Percentiles rank a stretch among this genome's conserved stretches.
Conservation (phyloP, 345 rosid species). For the Erodium maritimum region DNA sequence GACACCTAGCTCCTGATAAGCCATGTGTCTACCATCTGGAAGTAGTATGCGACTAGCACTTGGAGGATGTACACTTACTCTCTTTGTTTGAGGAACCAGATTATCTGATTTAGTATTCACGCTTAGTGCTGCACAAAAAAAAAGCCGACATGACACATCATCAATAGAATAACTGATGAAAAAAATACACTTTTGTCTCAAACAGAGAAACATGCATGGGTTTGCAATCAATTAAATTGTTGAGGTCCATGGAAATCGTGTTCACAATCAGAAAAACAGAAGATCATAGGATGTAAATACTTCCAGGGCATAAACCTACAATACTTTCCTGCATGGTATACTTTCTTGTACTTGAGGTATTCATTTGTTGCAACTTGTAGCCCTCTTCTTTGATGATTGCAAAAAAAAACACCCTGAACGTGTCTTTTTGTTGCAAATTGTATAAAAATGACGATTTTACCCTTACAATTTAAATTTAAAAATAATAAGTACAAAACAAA, state of each 20-base stretch:
- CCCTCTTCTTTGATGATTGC: too few relatives aligned
- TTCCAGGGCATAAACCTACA: neutral
- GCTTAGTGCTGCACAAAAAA: constrained; percentile 45
- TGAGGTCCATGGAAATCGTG: neutral
- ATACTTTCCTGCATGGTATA: neutral
- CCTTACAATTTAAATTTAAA: too few relatives aligned
- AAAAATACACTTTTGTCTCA: neutral
- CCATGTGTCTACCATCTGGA: constrained; percentile 79
- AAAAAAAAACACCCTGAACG: too few relatives aligned
- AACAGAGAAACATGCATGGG: neutral
- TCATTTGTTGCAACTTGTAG: too few relatives aligned
- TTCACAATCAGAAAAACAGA: too few relatives aligned
- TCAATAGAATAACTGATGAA: neutral
- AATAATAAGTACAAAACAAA: too few relatives aligned
- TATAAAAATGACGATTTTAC: too few relatives aligned
- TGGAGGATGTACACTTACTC: constrained; percentile 54
- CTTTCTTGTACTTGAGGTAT: too few relatives aligned
- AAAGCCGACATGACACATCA: neutral
- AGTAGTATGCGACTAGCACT: constrained; percentile 49
- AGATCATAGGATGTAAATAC: too few relatives aligned
- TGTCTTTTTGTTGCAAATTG: too few relatives aligned
- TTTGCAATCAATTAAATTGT: too few relatives aligned
- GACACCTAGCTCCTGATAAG: constrained; percentile 68
- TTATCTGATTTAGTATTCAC: constrained; percentile 27
- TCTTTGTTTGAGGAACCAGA: constrained; percentile 31